Evolutionary conservation across 495 filamentous ascomycete genomes (phyloP).

Genomic region (Physcia stellaris): DNA sequence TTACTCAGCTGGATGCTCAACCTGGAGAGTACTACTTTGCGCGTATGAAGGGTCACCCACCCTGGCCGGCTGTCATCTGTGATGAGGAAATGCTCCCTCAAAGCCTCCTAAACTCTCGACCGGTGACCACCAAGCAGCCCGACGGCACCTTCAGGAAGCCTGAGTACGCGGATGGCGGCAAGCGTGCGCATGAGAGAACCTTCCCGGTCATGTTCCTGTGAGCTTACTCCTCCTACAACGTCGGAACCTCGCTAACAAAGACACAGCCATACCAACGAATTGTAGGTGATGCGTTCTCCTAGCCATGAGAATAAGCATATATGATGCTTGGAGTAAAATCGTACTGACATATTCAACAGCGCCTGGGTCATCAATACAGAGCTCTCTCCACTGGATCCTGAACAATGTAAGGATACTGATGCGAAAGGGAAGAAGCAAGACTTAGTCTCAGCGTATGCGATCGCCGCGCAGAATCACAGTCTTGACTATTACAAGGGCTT

Average conservation of each 20-base stretch:
- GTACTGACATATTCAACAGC: constrained; percentile 31
- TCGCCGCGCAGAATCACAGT: constrained; percentile 58
- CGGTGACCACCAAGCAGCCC: constrained; percentile 62
- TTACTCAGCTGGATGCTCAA: constrained; percentile 62
- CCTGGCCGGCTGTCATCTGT: constrained; percentile 82
- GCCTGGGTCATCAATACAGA: constrained; percentile 75
- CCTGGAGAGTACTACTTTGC: constrained; percentile 79
- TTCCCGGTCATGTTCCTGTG: constrained; percentile 85
- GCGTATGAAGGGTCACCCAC: constrained; percentile 76
- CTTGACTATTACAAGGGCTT: constrained; percentile 66
- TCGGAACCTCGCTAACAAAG: too few species aligned
- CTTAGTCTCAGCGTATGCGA: constrained; percentile 54
- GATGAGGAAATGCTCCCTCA: constrained; percentile 83
- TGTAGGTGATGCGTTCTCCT: constrained; percentile 54
- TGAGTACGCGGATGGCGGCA: constrained; percentile 70
- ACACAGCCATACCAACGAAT: constrained; percentile 72
- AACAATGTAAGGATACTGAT: constrained; percentile 47
- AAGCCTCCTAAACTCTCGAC: constrained; percentile 53
- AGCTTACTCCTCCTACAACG: too few species aligned
- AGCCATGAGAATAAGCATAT: too few species aligned
- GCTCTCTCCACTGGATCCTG: constrained; percentile 55
- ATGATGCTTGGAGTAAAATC: too few species aligned
- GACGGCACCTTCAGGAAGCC: constrained; percentile 69
- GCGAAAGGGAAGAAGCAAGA: constrained; percentile 62
- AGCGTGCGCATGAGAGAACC: constrained; percentile 66